phyloP scores from a whole-genome alignment of 164 flowering plant genomes.

The Malania oleifera region DNA sequence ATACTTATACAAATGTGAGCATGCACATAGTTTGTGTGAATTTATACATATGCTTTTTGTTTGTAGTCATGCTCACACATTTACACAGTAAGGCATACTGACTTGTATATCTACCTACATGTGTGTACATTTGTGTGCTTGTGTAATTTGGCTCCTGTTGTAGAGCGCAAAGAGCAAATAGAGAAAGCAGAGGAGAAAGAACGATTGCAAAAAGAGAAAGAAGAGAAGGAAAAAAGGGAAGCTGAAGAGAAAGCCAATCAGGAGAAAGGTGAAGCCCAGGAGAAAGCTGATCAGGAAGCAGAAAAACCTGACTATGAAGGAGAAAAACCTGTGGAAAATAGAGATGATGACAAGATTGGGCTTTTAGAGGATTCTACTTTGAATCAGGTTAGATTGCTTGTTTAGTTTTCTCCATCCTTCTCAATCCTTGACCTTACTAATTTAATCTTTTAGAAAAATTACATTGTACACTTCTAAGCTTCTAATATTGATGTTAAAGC shows the following conservation, averaged over 20 bases:
- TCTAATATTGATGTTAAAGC: too few species aligned
- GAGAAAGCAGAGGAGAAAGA: slow-evolving; percentile 95
- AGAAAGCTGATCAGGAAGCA: slow-evolving; percentile 10
- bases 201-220: slow-evolving; percentile 72
- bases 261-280: slow-evolving; percentile 15
- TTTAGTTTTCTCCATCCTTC: not conserved
- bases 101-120: too few species aligned
- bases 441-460: too few species aligned
- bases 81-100: too few species aligned
- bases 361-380: slow-evolving; percentile 26
- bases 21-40: not conserved
- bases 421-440: too few species aligned
- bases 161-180: slow-evolving; percentile 81
- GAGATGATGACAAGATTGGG: slow-evolving; percentile 38
- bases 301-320: too few species aligned
- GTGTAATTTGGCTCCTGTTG: slow-evolving; percentile 7
- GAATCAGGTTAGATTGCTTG: slow-evolving; percentile 35
- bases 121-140: too few species aligned
- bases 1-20: too few species aligned
- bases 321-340: slow-evolving; percentile 25
- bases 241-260: slow-evolving; percentile 38
- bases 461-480: too few species aligned
- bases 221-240: slow-evolving; percentile 59
- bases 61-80: not conserved
- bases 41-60: not conserved